These are phyloP conservation scores for Aegilops longissima DNA, from an alignment of 176 grass and related monocot genomes.

Conservation along the genomic window DNA sequence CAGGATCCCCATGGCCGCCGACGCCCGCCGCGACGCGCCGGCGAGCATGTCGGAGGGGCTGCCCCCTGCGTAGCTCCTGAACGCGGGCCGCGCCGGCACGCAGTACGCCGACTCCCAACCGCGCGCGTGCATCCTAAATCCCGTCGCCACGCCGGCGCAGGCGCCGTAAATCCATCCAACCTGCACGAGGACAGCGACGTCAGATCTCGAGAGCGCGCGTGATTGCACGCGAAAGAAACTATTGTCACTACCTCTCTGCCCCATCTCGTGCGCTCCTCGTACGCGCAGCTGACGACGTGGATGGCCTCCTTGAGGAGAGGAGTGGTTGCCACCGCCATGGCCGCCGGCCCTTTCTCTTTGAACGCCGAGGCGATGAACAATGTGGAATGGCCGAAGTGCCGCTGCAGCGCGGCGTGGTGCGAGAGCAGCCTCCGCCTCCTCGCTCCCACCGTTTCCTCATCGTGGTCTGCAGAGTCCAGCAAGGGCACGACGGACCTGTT, in stretches of 20 bases:
- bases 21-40: constrained; percentile 39
- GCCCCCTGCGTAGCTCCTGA: constrained; percentile 38
- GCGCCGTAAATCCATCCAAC: constrained; percentile 61
- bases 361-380: constrained; percentile 53
- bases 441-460: not conserved
- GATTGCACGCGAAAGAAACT: not conserved
- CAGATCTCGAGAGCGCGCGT: not conserved
- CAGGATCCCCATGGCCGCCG: constrained; percentile 48
- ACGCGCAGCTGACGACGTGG: constrained; percentile 65
- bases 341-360: constrained; percentile 10
- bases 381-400: constrained; percentile 50
- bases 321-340: not conserved
- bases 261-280: constrained; percentile 66
- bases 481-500: constrained; percentile 46
- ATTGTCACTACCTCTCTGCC: constrained; percentile 39
- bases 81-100: constrained; percentile 33
- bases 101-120: constrained; percentile 74
- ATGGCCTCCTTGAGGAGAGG: constrained; percentile 62
- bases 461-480: constrained; percentile 47
- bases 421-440: constrained; percentile 29
- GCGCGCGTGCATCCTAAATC: constrained; percentile 65
- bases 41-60: constrained; percentile 43
- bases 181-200: not conserved
- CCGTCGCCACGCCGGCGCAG: constrained; percentile 39
- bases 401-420: constrained; percentile 33